Evolutionary conservation across 371 early-diverging fungal species (phyloP).

Genomic region (Saksenaea vasiformis): DNA sequence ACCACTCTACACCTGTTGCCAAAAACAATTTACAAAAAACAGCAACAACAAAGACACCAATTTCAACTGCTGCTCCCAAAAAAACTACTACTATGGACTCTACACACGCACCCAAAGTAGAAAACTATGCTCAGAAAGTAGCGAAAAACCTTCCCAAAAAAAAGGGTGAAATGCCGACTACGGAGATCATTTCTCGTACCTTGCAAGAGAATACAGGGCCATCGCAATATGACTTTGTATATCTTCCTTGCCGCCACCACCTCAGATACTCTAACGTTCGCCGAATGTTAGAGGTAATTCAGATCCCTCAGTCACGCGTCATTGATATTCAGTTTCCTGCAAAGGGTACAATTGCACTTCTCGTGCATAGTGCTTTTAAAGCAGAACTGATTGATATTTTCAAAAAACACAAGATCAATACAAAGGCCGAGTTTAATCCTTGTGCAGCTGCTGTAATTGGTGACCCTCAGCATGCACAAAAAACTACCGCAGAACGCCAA

Average conservation of each 20-base stretch:
- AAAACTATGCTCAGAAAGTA: too few relatives aligned
- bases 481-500: neutral
- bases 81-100: too few relatives aligned
- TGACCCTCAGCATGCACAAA: neutral
- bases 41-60: too few relatives aligned
- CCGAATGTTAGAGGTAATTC: neutral
- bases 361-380: neutral
- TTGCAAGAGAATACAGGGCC: neutral
- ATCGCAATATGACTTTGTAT: neutral
- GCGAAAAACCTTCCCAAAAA: too few relatives aligned
- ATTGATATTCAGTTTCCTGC: slow-evolving; percentile 15
- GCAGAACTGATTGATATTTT: neutral
- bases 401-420: neutral
- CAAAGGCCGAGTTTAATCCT: neutral
- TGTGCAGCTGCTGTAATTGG: neutral
- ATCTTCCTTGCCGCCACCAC: neutral
- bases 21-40: too few relatives aligned
- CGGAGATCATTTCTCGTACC: too few relatives aligned
- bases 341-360: neutral
- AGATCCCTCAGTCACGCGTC: neutral
- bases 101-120: too few relatives aligned
- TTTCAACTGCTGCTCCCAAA: too few relatives aligned
- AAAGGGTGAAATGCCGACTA: too few relatives aligned
- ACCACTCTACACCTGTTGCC: too few relatives aligned
- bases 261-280: slow-evolving; percentile 9